Conservation (phyloP, 2,329 filamentous ascomycete genomes). For the Aspergillus tamarii region DNA sequence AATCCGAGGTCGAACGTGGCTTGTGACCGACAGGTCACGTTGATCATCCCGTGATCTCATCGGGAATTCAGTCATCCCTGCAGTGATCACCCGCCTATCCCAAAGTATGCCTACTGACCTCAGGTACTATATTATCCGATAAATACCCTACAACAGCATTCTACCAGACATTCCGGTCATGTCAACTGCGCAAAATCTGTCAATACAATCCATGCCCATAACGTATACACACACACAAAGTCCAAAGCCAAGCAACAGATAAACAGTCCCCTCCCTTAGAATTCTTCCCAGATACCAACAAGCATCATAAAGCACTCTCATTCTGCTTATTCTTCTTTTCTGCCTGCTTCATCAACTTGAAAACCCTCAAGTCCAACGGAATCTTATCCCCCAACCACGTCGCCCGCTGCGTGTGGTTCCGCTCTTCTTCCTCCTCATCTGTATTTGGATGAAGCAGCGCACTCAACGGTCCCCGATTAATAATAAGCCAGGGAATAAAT, state of each 20-base stretch:
- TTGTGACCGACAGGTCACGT: slow-evolving; percentile 3
- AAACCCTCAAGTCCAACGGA: slow-evolving; percentile 45
- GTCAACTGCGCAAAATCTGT: neutral
- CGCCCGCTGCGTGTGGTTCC: slow-evolving; percentile 51
- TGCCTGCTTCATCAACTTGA: slow-evolving; percentile 35
- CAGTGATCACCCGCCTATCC: neutral
- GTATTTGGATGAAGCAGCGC: slow-evolving; percentile 84
- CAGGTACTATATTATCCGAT: neutral
- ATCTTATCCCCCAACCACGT: slow-evolving; percentile 51
- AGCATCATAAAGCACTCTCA: neutral
- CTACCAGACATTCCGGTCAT: neutral
- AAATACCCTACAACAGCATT: neutral
- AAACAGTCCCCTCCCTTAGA: neutral
- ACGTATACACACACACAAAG: neutral
- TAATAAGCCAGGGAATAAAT: slow-evolving; percentile 81
- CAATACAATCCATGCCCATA: neutral
- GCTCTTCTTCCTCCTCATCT: slow-evolving; percentile 51
- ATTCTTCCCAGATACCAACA: neutral
- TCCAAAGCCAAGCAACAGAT: too few species aligned
- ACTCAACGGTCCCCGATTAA: slow-evolving; percentile 79
- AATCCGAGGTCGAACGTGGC: neutral
- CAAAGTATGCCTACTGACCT: neutral
- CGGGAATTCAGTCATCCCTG: neutral
- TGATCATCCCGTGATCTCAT: slow-evolving; percentile 2
- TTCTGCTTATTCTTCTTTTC: slow-evolving; percentile 23